These are phyloP conservation scores for Oxytropis ochrocephala DNA, from an alignment of 306 rosid species.

Conservation along the genomic window DNA sequence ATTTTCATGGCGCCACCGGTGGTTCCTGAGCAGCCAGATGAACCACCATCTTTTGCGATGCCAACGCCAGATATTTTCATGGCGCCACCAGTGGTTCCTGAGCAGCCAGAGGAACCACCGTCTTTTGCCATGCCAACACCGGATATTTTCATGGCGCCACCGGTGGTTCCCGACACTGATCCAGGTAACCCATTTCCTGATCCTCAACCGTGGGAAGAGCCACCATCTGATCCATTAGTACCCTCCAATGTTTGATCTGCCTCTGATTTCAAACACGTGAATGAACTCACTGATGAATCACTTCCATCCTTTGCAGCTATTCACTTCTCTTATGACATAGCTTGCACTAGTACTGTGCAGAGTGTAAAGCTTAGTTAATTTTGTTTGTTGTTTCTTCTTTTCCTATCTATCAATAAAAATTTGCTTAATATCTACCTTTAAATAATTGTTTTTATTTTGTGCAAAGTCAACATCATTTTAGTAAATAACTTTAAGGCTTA, in stretches of 20 bases:
- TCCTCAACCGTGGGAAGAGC: slow-evolving; percentile 5
- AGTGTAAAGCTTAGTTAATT: not conserved
- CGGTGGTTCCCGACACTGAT: too few species aligned
- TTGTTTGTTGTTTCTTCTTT: not conserved
- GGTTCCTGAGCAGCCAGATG: not conserved
- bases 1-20: not conserved
- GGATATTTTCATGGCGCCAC: too few species aligned
- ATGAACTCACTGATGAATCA: not conserved
- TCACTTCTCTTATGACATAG: not conserved
- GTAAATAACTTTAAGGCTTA: too few species aligned
- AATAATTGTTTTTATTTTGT: too few species aligned
- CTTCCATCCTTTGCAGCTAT: not conserved
- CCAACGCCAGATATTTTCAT: too few species aligned
- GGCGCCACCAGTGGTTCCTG: too few species aligned
- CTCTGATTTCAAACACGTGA: slow-evolving; percentile 14
- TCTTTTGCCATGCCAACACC: too few species aligned
- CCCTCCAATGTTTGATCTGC: slow-evolving; percentile 13
- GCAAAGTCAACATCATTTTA: too few species aligned
- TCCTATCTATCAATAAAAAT: not conserved
- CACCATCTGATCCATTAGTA: slow-evolving; percentile 27
- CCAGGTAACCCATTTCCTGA: slow-evolving; percentile 22
- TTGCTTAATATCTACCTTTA: not conserved
- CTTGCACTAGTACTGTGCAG: not conserved
- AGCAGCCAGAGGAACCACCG: too few species aligned
- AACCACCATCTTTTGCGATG: too few species aligned